Evolutionary conservation across 2,329 filamentous ascomycete species (phyloP).

Genomic region (Cyphellophora europaea): DNA sequence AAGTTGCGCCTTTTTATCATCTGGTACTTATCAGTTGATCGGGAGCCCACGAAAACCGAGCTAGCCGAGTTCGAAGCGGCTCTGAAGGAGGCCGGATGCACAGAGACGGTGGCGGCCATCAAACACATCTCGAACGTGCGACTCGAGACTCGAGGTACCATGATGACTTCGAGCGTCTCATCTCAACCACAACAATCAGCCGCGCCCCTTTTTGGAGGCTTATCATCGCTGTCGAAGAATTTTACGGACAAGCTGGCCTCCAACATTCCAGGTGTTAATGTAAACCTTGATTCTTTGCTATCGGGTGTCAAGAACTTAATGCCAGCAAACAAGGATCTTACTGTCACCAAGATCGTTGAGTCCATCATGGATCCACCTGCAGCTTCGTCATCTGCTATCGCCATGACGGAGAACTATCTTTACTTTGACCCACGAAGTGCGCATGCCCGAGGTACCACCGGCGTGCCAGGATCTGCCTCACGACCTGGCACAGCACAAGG

Average conservation of each 20-base stretch:
- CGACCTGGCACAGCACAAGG: slow-evolving; percentile 12
- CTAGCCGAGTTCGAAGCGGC: slow-evolving; percentile 81
- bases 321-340: slow-evolving; percentile 90
- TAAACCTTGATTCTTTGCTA: slow-evolving; percentile 88
- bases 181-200: slow-evolving; percentile 51
- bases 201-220: slow-evolving; percentile 73
- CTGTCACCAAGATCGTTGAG: slow-evolving; percentile 95
- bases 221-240: slow-evolving; percentile 82
- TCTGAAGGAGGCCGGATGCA: slow-evolving; percentile 59
- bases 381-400: slow-evolving; percentile 82
- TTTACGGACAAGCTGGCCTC: slow-evolving; percentile 93
- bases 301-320: slow-evolving; percentile 97
- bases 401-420: slow-evolving; percentile 91
- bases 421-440: slow-evolving; percentile 95
- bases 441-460: slow-evolving; percentile 86
- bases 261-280: slow-evolving; percentile 41
- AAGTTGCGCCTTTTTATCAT: slow-evolving; percentile 93
- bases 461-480: slow-evolving; percentile 53
- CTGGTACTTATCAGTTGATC: slow-evolving; percentile 91
- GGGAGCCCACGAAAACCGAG: slow-evolving; percentile 72
- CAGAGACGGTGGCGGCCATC: slow-evolving; percentile 61
- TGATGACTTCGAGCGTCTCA: slow-evolving; percentile 70
- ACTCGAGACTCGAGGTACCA: slow-evolving; percentile 94
- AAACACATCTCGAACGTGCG: slow-evolving; percentile 85
- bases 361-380: slow-evolving; percentile 93